Evolutionary conservation across 495 filamentous ascomycete genomes (phyloP).

Genomic region (Talaromyces liani): DNA sequence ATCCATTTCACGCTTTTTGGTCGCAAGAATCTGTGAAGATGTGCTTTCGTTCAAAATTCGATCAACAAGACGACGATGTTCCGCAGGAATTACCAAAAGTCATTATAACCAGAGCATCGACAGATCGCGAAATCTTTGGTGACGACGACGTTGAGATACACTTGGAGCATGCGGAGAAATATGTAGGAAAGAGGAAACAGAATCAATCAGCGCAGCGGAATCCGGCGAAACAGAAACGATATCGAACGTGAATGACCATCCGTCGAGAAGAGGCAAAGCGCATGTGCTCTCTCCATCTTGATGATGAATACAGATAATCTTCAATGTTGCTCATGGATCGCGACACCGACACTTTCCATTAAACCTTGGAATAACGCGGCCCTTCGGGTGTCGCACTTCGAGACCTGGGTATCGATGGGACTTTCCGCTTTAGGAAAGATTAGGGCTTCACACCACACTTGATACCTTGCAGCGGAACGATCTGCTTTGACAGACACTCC

Average conservation of each 20-base stretch:
- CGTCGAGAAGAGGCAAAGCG: background rate
- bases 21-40: background rate
- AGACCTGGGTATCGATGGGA: background rate
- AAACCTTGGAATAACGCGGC: background rate
- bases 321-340: background rate
- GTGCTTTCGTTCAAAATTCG: background rate
- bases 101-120: background rate
- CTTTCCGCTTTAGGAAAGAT: background rate
- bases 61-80: background rate
- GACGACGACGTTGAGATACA: background rate
- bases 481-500: background rate
- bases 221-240: background rate
- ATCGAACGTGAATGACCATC: background rate
- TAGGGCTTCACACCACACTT: background rate
- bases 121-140: background rate
- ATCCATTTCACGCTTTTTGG: background rate
- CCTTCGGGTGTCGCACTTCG: background rate
- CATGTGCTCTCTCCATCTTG: background rate
- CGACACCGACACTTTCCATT: background rate
- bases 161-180: background rate
- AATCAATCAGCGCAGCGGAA: background rate
- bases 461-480: background rate
- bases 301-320: background rate
- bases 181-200: background rate
- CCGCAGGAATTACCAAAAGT: background rate